Conservation (phyloP, 805 yeast species). For the Nakazawaea holstii region DNA sequence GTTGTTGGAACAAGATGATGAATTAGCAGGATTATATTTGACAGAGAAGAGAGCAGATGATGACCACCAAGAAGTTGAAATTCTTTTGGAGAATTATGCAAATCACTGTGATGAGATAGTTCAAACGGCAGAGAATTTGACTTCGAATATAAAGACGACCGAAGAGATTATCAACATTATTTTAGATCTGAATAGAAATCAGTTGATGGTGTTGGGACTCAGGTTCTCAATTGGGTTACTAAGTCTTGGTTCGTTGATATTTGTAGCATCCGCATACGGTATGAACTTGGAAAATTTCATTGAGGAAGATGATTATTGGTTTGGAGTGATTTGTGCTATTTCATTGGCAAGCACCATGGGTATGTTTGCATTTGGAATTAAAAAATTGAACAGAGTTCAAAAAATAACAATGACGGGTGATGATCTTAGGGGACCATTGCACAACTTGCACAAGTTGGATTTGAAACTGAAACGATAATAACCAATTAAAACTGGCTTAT, state of each 20-base stretch:
- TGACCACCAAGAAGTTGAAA: constrained; percentile 84
- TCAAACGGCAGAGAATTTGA: constrained; percentile 74
- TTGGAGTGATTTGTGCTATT: constrained; percentile 43
- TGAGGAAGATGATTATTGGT: constrained; percentile 76
- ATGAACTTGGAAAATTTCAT: constrained; percentile 93
- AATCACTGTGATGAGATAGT: constrained; percentile 92
- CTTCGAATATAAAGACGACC: constrained; percentile 82
- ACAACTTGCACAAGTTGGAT: constrained; percentile 2
- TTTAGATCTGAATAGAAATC: constrained; percentile 89
- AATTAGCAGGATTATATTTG: constrained; percentile 72
- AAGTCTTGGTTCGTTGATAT: constrained; percentile 75
- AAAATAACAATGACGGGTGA: constrained; percentile 64
- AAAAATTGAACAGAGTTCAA: constrained; percentile 58
- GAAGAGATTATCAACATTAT: constrained; percentile 94
- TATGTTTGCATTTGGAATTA: constrained; percentile 50
- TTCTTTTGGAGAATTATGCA: constrained; percentile 85
- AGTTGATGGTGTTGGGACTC: constrained; percentile 82
- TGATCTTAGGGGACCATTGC: constrained; percentile 6
- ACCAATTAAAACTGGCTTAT: too few relatives aligned
- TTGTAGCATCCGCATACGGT: constrained; percentile 84
- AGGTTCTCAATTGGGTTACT: constrained; percentile 79
- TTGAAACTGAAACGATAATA: neutral
- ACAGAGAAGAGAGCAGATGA: constrained; percentile 54
- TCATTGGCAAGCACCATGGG: constrained; percentile 32
- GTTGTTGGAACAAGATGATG: constrained; percentile 81